Base-by-base conservation (phyloP, 73 alveolate genomes). In the Stentor coeruleus region DNA sequence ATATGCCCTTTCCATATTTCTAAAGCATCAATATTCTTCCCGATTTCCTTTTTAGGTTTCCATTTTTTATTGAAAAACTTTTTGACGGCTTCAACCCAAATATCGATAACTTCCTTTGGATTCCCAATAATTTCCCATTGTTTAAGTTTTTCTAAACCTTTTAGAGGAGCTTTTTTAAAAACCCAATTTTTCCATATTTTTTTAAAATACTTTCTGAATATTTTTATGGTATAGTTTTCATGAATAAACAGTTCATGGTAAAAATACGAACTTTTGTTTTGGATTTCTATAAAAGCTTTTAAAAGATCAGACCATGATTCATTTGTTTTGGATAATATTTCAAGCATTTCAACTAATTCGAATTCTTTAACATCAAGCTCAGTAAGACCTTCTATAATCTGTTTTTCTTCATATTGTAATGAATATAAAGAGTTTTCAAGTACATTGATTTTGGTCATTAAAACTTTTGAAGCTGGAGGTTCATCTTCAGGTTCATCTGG, bases 321-420 rank as follows among this genome's bases (percentile, higher is more conserved):
- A 66, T 20, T 66, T 26, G n/a, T 26, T 20, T 66, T 66, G n/a
- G n/a, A 14, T 15, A 66, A 28, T 1, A 66, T 20, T 66, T 66
- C 37, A 28, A 20, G 40, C 1, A 66, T 20, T 31, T 66, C 40
- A 66, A 1, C 20, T 28, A 66, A 28, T 66, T 66, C 79, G n/a
- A 28, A 26, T 26, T 20, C 14, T 66, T 66, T 31, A 28, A 20
- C 14, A 20, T 66, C 39, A 26, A 66, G 79, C 3, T 20, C n/a
- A 26, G 11, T 15, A 11, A 66, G 37, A 33, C 15, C 33, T 20
- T 11, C 33, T 66, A 28, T 33, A 33, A 66, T 31, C 33, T 66
- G 79, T 66, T 66, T 66, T 66, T 66, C 79, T 66, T 66, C 79
- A 33, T 66, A 66, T 14, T 20, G 49, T 26, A 66, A 33, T 20